phyloP scores from a whole-genome alignment of 331 rosid species.

The Stylosanthes scabra region DNA sequence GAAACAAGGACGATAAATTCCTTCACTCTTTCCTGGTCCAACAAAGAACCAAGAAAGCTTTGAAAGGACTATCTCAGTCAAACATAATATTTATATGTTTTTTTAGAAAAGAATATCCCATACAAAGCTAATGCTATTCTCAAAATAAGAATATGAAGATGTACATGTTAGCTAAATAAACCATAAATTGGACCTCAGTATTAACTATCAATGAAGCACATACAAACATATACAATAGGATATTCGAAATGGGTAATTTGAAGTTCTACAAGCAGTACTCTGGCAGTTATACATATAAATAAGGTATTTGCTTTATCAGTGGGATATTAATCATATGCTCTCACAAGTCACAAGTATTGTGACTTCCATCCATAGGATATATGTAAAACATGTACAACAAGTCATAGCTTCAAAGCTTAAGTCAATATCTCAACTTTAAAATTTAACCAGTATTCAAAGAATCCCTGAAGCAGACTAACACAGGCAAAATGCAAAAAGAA shows the following conservation, averaged over 20 bases:
- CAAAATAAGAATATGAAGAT: slow-evolving; percentile 20
- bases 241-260: neutral
- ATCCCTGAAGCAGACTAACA: slow-evolving; percentile 10
- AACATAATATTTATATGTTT: slow-evolving; percentile 18
- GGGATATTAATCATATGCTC: slow-evolving; percentile 1
- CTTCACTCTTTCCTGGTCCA: too few species aligned
- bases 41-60: neutral
- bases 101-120: slow-evolving; percentile 11
- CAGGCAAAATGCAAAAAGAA: neutral
- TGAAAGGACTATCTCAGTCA: neutral
- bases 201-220: slow-evolving; percentile 23
- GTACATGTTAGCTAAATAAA: neutral
- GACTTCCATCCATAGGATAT: slow-evolving; percentile 23
- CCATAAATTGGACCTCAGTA: slow-evolving; percentile 4
- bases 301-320: slow-evolving; percentile 6
- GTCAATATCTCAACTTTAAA: slow-evolving; percentile 19
- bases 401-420: slow-evolving; percentile 12
- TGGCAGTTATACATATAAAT: neutral
- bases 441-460: slow-evolving; percentile 10
- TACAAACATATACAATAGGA: slow-evolving; percentile 6
- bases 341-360: slow-evolving; percentile 21
- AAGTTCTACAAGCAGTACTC: slow-evolving; percentile 13
- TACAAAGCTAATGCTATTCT: slow-evolving; percentile 12
- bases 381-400: slow-evolving; percentile 15
- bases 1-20: too few species aligned